Evolutionary conservation across 345 rosid genomes (phyloP), one percentile per base, ranked within the genome.

Genomic region (Populus simonii): DNA sequence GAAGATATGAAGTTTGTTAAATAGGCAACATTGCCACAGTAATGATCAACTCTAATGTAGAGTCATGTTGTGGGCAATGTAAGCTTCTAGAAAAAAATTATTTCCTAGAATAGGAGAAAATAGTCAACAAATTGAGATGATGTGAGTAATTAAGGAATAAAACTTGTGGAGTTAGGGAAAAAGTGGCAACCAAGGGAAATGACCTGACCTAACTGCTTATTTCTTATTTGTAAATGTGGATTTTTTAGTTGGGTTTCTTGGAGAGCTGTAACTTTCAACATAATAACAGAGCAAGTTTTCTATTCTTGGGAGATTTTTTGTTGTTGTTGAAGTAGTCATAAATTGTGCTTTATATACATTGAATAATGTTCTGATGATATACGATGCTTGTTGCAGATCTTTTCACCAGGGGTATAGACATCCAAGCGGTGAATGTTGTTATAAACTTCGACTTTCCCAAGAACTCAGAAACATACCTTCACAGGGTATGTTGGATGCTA

Each of bases 361-460:
- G 3, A 13, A 23, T 39, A 8, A 69, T 73, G 33, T 72, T 8
- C 63, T 79, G 31, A 74, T 68, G 38, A 5, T 25, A 0, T 18
- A 25, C 38, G 4, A 25, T 70, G 22, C 22, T 2, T 72, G 27
- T 1, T 86, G 90, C 94, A 94, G 98, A 96, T 89, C 86, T 96
- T 41, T 96, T 96, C 83, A 96, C 99, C 13, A 92, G 99, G 81
- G 99, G 99, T 69, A 96, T 96, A 81, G 99, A 96, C 87, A 96
- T 96, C 81, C 99, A 96, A 88, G 99, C 99, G 18, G 99, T 96
- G 73, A 96, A 96, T 83, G 99, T 96, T 73, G 98, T 96, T 74
- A 94, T 96, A 57, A 96, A 96, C 88, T 96, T 94, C 47, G 99
- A 96, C 83, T 96, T 96, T 73, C 99, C 99, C 33, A 92, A 89